These are phyloP conservation scores for Cokeromyces recurvatus DNA, from an alignment of 371 early-diverging fungal genomes.

Conservation along the genomic window DNA sequence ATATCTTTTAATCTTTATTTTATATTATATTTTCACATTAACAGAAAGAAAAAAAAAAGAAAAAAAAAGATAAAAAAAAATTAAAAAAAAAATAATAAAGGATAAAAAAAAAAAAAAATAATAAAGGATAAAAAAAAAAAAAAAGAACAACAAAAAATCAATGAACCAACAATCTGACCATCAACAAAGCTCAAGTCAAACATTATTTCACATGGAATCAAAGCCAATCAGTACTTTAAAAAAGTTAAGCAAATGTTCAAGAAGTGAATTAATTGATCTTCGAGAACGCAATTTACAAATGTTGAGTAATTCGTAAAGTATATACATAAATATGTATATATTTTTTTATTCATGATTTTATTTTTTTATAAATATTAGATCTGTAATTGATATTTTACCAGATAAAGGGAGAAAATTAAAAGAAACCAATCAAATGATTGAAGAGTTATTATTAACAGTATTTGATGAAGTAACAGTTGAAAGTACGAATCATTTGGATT, in stretches of 20 bases:
- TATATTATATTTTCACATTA: too few relatives aligned
- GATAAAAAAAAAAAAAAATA: too few relatives aligned
- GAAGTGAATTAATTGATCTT: conserved; percentile 9
- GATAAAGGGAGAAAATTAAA: conserved; percentile 18
- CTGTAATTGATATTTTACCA: conserved; percentile 14
- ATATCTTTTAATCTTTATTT: too few relatives aligned
- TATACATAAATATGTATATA: too few relatives aligned
- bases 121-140: background rate
- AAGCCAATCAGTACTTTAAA: too few relatives aligned
- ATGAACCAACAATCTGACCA: background rate
- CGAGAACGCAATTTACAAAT: conserved; percentile 12
- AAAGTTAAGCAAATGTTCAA: conserved; percentile 12
- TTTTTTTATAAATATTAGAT: too few relatives aligned
- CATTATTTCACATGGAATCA: too few relatives aligned
- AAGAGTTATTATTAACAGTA: conserved; percentile 1
- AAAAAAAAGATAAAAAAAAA: too few relatives aligned
- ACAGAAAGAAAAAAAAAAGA: too few relatives aligned
- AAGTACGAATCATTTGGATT: conserved; percentile 6
- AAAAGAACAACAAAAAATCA: background rate
- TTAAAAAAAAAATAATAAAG: too few relatives aligned
- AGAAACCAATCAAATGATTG: conserved; percentile 18
- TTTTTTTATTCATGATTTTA: too few relatives aligned
- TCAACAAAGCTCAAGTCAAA: too few relatives aligned
- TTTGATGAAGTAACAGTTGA: conserved; percentile 6
- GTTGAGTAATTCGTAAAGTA: conserved; percentile 13